A percentile compares a stretch with the other conserved stretches of the same genome.
Conservation (phyloP, 352 stramenopile genomes). For the Aphanomyces astaci region DNA sequence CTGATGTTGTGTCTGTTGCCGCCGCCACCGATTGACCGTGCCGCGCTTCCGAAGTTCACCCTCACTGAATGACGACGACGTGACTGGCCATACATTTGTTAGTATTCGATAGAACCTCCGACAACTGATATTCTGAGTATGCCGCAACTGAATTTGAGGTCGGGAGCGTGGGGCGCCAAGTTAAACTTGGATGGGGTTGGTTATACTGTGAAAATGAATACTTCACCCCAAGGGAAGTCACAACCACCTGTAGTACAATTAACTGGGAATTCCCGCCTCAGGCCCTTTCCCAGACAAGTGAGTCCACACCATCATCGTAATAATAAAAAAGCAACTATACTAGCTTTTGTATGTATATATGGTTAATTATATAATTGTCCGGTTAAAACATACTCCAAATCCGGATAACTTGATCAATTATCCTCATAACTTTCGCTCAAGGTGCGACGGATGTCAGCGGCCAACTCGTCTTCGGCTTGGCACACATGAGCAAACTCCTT, state of each 20-base stretch:
- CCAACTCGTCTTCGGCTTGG: constrained; percentile 23
- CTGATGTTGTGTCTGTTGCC: neutral
- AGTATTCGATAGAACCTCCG: neutral
- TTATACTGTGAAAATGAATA: constrained; percentile 20
- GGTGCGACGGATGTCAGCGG: neutral
- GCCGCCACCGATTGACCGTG: neutral
- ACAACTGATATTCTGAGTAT: neutral
- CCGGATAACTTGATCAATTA: too few relatives aligned
- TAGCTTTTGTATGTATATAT: too few relatives aligned
- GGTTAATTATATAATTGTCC: too few relatives aligned
- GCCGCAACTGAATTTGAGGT: constrained; percentile 9
- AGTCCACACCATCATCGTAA: neutral
- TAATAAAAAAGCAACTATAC: neutral
- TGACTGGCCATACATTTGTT: constrained; percentile 21
- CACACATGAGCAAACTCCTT: constrained; percentile 56
- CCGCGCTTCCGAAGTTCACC: neutral
- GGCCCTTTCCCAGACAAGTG: neutral
- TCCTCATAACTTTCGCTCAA: constrained; percentile 10
- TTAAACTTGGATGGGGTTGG: neutral
- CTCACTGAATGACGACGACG: constrained; percentile 2
- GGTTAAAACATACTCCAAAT: too few relatives aligned
- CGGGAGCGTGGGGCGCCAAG: neutral
- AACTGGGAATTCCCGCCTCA: neutral
- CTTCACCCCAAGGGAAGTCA: neutral
- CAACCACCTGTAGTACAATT: neutral